Evolutionary conservation across 2,329 filamentous ascomycete species (phyloP).

Genomic region (Canariomyces notabilis): DNA sequence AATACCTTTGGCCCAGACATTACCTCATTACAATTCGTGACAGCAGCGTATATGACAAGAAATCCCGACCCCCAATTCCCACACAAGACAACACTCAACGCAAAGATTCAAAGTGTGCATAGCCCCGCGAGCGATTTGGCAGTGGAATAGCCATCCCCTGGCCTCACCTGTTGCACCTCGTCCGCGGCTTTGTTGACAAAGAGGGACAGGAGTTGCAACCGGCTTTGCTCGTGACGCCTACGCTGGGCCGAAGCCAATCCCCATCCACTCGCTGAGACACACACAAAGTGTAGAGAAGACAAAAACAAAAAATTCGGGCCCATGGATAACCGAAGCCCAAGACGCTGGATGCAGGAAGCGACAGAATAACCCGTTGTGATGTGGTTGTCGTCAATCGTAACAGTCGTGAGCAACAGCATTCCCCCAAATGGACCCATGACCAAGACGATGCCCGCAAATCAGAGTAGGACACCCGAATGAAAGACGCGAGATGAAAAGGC

Average conservation of each 20-base stretch:
- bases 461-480: neutral
- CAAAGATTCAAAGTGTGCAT: neutral
- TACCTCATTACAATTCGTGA: neutral
- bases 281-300: too few species aligned
- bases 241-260: too few species aligned
- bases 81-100: neutral
- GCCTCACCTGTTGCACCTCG: too few species aligned
- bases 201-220: too few species aligned
- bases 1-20: neutral
- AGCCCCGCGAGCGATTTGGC: too few species aligned
- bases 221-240: too few species aligned
- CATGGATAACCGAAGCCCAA: too few species aligned
- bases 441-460: neutral
- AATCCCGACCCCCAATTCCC: neutral
- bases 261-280: too few species aligned
- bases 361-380: neutral
- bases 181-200: too few species aligned
- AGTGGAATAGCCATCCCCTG: too few species aligned
- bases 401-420: slow-evolving; percentile 7
- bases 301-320: too few species aligned
- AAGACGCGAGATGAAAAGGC: neutral
- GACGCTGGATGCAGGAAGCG: neutral
- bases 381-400: slow-evolving; percentile 9
- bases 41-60: neutral
- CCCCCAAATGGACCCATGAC: neutral